Base-by-base conservation (phyloP, 208 protist genomes). In the Strigomonas oncopelti region DNA sequence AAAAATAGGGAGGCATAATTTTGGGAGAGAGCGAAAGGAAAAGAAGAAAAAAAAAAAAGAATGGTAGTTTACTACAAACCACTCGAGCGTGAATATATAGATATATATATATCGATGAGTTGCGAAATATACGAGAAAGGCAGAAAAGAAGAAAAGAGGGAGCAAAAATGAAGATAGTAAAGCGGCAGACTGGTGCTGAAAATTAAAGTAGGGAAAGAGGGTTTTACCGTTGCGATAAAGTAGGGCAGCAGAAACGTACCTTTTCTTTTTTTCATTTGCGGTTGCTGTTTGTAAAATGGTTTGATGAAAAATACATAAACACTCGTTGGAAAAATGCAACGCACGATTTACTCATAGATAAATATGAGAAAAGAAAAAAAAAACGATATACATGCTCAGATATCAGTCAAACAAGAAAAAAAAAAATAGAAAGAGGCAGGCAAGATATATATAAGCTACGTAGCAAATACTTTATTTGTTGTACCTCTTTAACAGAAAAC, bases 301-400 rank as follows among this genome's bases (percentile, higher is more conserved):
- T n/a, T n/a, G n/a, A 45, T 45, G 7, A 14, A 45, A 18, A 45
- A 14, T 45, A 14, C 7, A 45, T 45, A 14, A 45, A 45, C 14
- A 45, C 38, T 7, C 14, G 14, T 18, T 7, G 9, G 14, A 14
- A 45, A 45, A 45, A 14, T 45, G 14, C 9, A 18, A 45, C 9
- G 7, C 9, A 45, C 9, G 14, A 45, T 45, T 14, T 7, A 45
- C 9, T 45, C 38, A 14, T 18, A 45, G 14, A 45, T 24, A 63
- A 63, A 70, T 13, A 46, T 54, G 42, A 63, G 31, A 61, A 62
- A 51, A 18, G 1, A 38, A 27, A 55, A 55, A 27, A 55, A 5
- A 55, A 27, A 7, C 7, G 51, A 28, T 20, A 55, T 20, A 55
- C 13, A n/a, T 29, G 11, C 18, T 34, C 9, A 5, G 16, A 45